These are phyloP conservation scores for Angomonas ambiguus DNA, from an alignment of 208 protist species.

Conservation along the genomic window DNA sequence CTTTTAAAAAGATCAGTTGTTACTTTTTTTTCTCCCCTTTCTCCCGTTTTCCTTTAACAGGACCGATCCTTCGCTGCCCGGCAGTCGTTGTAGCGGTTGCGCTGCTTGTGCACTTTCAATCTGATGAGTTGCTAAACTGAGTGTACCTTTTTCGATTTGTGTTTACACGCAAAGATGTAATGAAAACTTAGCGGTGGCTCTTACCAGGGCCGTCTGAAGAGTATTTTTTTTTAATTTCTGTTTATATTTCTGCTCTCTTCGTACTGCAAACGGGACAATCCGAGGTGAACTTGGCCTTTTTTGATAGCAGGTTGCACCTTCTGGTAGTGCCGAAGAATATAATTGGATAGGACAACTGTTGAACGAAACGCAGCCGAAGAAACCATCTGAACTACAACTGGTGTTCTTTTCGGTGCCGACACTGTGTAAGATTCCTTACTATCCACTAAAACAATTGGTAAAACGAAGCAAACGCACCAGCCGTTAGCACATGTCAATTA, in stretches of 20 bases:
- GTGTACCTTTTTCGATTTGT: slow-evolving; percentile 1
- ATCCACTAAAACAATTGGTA: background rate
- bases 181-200: background rate
- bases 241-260: background rate
- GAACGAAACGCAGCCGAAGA: slow-evolving; percentile 23
- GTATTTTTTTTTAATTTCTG: background rate
- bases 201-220: background rate
- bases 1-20: too few relatives aligned
- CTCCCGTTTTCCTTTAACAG: background rate
- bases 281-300: slow-evolving; percentile 37
- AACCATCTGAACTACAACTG: slow-evolving; percentile 27
- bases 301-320: slow-evolving; percentile 38
- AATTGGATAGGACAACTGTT: too few relatives aligned
- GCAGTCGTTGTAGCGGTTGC: too few relatives aligned
- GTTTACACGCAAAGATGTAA: background rate
- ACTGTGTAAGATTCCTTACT: slow-evolving; percentile 21
- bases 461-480: background rate
- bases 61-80: background rate
- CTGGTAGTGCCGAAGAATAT: slow-evolving; percentile 60
- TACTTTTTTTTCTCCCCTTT: too few relatives aligned
- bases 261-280: slow-evolving; percentile 42
- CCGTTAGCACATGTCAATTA: background rate
- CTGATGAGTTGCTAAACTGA: slow-evolving; percentile 2
- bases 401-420: slow-evolving; percentile 40
- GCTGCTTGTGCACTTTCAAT: background rate